phyloP scores from a whole-genome alignment of 1,284 basidiomycete species.

The Sanghuangporus sanghuang region DNA sequence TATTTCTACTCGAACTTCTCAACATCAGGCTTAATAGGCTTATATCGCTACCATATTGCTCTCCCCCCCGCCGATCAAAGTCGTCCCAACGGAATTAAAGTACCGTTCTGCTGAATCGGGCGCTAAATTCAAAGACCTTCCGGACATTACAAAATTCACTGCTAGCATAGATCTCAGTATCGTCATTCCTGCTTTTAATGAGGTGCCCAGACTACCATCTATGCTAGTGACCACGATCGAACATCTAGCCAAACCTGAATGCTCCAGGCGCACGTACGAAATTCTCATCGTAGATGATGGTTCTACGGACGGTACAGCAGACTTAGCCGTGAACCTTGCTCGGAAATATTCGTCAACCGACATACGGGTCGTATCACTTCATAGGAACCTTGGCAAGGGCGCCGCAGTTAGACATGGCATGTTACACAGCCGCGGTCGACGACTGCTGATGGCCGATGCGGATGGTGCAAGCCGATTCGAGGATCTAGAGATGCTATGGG shows the following conservation, averaged over 20 bases:
- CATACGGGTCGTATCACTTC: conserved; percentile 75
- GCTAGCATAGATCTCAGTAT: conserved; percentile 61
- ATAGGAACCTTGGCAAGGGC: conserved; percentile 85
- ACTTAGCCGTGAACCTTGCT: conserved; percentile 62
- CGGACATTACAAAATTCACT: conserved; percentile 46
- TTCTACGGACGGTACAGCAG: conserved; percentile 69
- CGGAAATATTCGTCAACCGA: conserved; percentile 44
- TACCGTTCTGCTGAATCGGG: conserved; percentile 53
- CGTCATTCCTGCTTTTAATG: conserved; percentile 90
- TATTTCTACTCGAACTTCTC: background rate
- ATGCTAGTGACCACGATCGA: conserved; percentile 78
- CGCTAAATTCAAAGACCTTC: conserved; percentile 44
- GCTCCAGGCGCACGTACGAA: conserved; percentile 55
- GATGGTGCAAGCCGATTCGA: conserved; percentile 87
- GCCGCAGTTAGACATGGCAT: conserved; percentile 90
- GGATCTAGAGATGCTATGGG: conserved; percentile 73
- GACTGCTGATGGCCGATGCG: conserved; percentile 90
- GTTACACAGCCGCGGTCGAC: conserved; percentile 69
- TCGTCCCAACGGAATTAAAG: conserved; percentile 58
- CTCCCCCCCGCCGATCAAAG: conserved; percentile 62
- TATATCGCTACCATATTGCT: conserved; percentile 60
- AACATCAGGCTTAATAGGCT: conserved; percentile 34
- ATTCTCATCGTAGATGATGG: conserved; percentile 91
- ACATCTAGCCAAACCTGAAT: conserved; percentile 41
- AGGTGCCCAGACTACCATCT: conserved; percentile 67